Evolutionary conservation across 257 asterid species (phyloP).

Genomic region (Rehmannia glutinosa): DNA sequence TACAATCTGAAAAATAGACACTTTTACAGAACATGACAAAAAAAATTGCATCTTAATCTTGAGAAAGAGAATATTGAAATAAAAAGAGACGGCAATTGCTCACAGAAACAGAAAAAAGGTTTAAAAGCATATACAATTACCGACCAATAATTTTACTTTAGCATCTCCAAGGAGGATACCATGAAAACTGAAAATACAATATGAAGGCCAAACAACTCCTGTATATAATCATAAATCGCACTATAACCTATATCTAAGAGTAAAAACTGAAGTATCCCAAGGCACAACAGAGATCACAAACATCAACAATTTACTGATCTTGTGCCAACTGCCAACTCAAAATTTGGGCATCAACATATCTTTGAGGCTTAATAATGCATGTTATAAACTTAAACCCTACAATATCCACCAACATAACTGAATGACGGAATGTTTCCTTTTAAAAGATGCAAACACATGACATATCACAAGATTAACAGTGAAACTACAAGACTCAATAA

Average conservation of each 20-base stretch:
- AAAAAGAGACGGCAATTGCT: background rate
- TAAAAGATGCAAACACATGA: background rate
- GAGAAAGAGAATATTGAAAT: conserved; percentile 4
- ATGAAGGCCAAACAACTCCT: too few relatives aligned
- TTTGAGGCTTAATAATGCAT: background rate
- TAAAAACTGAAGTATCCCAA: too few relatives aligned
- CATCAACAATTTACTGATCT: too few relatives aligned
- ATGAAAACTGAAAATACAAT: too few relatives aligned
- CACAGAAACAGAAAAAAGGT: too few relatives aligned
- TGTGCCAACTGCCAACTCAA: too few relatives aligned
- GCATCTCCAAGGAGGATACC: too few relatives aligned
- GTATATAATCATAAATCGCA: too few relatives aligned
- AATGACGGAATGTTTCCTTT: background rate
- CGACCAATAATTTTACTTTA: too few relatives aligned
- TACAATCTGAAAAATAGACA: conserved; percentile 1
- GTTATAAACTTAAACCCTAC: background rate
- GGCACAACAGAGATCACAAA: too few relatives aligned
- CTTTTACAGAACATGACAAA: background rate
- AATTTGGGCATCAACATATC: background rate
- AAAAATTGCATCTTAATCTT: background rate
- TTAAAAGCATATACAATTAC: too few relatives aligned
- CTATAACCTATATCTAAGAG: too few relatives aligned
- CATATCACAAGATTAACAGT: background rate
- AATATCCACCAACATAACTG: conserved; percentile 4
- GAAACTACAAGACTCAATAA: background rate